Evolutionary conservation across 208 protist genomes (phyloP).

Genomic region (Acanthamoeba castellanii): DNA sequence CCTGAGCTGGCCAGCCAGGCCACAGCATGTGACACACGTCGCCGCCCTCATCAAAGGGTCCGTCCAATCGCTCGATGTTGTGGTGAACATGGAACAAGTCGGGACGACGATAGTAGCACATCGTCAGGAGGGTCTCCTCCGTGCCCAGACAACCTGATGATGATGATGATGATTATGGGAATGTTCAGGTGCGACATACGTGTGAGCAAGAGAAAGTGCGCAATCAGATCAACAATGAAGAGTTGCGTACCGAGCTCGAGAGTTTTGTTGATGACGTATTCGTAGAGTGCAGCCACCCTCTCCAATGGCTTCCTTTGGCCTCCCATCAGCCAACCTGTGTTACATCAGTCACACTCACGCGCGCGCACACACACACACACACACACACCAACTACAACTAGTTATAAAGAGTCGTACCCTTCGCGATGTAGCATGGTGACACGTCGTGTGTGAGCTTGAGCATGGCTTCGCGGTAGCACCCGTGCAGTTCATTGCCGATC

Average conservation of each 20-base stretch:
- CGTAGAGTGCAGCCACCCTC: neutral
- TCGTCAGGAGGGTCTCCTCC: constrained; percentile 66
- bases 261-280: neutral
- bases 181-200: neutral
- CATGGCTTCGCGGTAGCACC: constrained; percentile 48
- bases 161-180: neutral
- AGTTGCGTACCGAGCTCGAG: constrained; percentile 36
- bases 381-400: neutral
- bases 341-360: too few species aligned
- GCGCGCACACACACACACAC: too few species aligned
- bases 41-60: constrained; percentile 39
- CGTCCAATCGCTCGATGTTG: constrained; percentile 12
- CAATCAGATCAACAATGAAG: too few species aligned
- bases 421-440: constrained; percentile 37
- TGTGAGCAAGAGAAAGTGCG: neutral
- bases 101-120: constrained; percentile 16
- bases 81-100: constrained; percentile 66
- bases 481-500: constrained; percentile 60
- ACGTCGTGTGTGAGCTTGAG: constrained; percentile 41
- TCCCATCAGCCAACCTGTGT: constrained; percentile 46
- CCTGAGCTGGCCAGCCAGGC: constrained; percentile 1
- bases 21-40: constrained; percentile 63
- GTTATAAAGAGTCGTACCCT: neutral
- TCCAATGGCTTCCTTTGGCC: neutral
- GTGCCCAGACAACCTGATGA: constrained; percentile 58